Base-by-base conservation (phyloP, 2,329 filamentous ascomycete species). In the Fusarium sp. region DNA sequence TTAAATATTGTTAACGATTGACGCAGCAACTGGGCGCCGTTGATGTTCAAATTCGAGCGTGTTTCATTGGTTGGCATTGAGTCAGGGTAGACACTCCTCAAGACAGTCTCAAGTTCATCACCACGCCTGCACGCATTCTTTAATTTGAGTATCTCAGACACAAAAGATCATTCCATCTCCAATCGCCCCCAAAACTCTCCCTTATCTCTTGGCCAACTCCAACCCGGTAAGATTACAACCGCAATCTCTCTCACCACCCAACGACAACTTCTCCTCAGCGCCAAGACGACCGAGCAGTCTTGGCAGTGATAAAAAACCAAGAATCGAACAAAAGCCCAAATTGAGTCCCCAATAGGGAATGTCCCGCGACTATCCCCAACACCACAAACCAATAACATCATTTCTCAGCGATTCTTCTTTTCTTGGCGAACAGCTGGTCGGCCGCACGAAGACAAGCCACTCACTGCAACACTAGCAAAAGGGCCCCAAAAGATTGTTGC, bases 171-270 rank as follows among this genome's bases (percentile, higher is more conserved):
- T 72, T 73, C 41, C 61, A 17, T 31, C 33, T 65, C 59, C 47
- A 67, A 62, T 24, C 14, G 31, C n/a, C 26, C 44, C 57, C 35
- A 28, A 33, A n/a, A 20, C 33, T 15, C 35, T 18, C 66, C 60
- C 49, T 70, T 70, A 70, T 70, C 67, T 70, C 59, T 60, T 70
- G 64, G 57, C 54, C 51, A 66, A 66, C 51, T 57, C 47, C 11
- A 41, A 28, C 35, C 35, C 3, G 3, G 24, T n/a, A 18, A 55
- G 20, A 31, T 55, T 31, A 39, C 51, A n/a, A 31, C 22, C 33
- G 52, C n/a, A 66, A 38, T 39, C 59, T 24, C 59, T 18, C 33
- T 24, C 39, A 31, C 31, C 14, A 10, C 15, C 24, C 35, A 18
- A 22, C 39, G 35, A 51, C 44, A 28, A 28, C 12, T 42, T 26